A percentile compares a stretch with the other conserved stretches of the same genome.
Evolutionary conservation across 108 stramenopile species (phyloP).

Genomic region (Skeletonema costatum): DNA sequence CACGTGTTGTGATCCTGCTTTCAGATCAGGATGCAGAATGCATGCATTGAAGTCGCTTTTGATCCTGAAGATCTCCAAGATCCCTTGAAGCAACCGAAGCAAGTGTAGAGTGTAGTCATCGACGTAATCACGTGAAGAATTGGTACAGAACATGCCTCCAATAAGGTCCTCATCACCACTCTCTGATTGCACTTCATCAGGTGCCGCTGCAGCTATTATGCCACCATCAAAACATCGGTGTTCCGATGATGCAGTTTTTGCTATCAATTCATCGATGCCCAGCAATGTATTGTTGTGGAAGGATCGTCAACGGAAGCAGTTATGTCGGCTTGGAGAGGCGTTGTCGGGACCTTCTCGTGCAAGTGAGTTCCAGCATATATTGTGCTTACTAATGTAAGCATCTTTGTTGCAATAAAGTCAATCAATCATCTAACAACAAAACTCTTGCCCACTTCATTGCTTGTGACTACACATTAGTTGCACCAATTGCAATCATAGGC

Average conservation of each 20-base stretch:
- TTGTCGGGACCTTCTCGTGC: slow-evolving; percentile 24
- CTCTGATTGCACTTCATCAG: background rate
- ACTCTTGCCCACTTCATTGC: background rate
- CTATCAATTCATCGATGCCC: background rate
- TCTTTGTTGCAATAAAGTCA: background rate
- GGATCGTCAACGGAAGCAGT: background rate
- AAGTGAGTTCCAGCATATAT: slow-evolving; percentile 11
- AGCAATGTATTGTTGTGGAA: background rate
- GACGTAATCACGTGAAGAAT: no score
- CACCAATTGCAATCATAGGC: slow-evolving; percentile 36
- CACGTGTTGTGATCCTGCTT: no score
- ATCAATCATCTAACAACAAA: background rate
- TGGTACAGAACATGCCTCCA: background rate
- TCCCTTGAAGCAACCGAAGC: no score
- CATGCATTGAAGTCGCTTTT: no score
- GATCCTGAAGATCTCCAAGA: no score
- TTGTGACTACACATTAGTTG: slow-evolving; percentile 7
- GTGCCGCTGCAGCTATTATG: background rate
- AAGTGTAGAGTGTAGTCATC: no score
- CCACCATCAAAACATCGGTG: background rate
- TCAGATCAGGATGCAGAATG: no score
- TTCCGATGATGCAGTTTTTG: background rate
- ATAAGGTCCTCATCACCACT: background rate
- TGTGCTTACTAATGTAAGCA: background rate
- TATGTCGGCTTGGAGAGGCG: background rate